Evolutionary conservation across 345 rosid genomes (phyloP).

Genomic region (Salix viminalis): DNA sequence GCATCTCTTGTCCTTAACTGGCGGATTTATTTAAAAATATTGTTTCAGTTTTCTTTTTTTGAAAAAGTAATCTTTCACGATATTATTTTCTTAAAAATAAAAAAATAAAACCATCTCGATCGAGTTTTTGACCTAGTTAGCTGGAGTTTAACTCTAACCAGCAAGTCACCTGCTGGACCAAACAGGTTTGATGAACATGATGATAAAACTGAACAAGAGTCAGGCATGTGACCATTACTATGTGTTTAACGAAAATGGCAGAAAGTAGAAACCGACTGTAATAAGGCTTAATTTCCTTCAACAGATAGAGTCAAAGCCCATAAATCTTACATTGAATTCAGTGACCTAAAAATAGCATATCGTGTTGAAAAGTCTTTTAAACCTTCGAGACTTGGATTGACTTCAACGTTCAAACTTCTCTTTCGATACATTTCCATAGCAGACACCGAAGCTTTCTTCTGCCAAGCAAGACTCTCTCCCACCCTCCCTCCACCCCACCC

Average conservation of each 20-base stretch:
- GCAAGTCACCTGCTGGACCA: too few species aligned
- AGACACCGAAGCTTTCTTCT: neutral
- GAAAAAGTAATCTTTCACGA: too few species aligned
- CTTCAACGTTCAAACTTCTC: slow-evolving; percentile 7
- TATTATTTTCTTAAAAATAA: too few species aligned
- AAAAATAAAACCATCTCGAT: too few species aligned
- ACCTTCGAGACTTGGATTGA: slow-evolving; percentile 4
- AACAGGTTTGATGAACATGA: too few species aligned
- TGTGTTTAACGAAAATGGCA: neutral
- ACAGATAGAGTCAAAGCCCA: slow-evolving; percentile 24
- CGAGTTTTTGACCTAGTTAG: too few species aligned
- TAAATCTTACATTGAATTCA: slow-evolving; percentile 22
- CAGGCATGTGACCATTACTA: neutral
- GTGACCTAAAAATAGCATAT: slow-evolving; percentile 4
- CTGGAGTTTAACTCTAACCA: too few species aligned
- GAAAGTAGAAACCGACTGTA: slow-evolving; percentile 16
- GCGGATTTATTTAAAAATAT: too few species aligned
- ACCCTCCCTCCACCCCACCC: too few species aligned
- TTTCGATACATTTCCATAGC: neutral
- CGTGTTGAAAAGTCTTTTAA: neutral
- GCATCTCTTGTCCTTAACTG: too few species aligned
- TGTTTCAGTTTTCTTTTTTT: too few species aligned
- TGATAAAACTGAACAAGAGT: too few species aligned
- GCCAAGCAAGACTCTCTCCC: neutral
- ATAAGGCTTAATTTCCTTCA: slow-evolving; percentile 20